phyloP scores from a whole-genome alignment of 768 basidiomycete species.

The Trametes coccinea region DNA sequence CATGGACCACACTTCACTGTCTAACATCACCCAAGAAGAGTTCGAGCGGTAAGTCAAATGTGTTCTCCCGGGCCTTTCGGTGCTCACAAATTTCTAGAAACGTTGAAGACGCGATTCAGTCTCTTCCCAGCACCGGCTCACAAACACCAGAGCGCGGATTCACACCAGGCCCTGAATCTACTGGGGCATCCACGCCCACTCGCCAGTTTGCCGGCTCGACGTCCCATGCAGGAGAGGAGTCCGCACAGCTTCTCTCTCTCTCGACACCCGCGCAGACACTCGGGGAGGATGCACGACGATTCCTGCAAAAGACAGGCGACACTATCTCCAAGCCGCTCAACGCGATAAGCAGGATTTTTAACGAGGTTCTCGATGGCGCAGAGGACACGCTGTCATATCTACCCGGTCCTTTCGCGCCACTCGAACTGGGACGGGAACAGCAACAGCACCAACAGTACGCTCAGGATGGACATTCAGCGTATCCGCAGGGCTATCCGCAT shows the following conservation, averaged over 20 bases:
- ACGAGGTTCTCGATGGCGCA: conserved; percentile 73
- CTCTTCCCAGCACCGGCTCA: conserved; percentile 41
- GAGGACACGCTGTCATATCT: conserved; percentile 65
- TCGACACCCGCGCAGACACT: conserved; percentile 48
- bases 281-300: conserved; percentile 73
- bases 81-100: conserved; percentile 36
- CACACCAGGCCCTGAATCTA: conserved; percentile 31
- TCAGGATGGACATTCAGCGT: conserved; percentile 34
- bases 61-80: background rate
- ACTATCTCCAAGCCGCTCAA: conserved; percentile 89
- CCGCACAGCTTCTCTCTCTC: conserved; percentile 76
- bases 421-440: conserved; percentile 60
- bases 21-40: conserved; percentile 91
- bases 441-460: conserved; percentile 38
- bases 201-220: conserved; percentile 4
- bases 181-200: conserved; percentile 18
- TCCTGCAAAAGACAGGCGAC: conserved; percentile 89
- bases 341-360: conserved; percentile 86
- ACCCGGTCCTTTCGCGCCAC: conserved; percentile 69
- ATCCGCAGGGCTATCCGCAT: conserved; percentile 33
- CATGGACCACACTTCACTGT: conserved; percentile 93
- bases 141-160: conserved; percentile 34
- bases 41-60: conserved; percentile 67
- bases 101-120: conserved; percentile 60
- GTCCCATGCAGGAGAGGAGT: conserved; percentile 82